Percentiles rank a stretch among this genome's conserved stretches.
Conservation (phyloP, 352 stramenopile genomes). For the Pythium myriotylum region DNA sequence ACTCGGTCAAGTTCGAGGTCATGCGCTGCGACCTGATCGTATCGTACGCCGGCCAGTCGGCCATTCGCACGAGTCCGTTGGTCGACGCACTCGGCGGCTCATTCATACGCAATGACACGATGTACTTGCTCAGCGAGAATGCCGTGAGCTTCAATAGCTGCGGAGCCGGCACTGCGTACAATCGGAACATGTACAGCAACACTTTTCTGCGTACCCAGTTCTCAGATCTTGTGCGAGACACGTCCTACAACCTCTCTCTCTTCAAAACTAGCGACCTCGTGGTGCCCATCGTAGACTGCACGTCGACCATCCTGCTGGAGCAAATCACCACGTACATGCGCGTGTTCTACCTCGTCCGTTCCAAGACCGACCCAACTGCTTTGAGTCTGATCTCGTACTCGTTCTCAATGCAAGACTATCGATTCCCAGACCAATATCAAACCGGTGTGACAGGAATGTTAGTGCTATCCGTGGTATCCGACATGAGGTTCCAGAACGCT, state of each 20-base stretch:
- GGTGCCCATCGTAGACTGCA: slow-evolving; percentile 43
- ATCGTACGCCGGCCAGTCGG: background rate
- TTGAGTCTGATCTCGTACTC: slow-evolving; percentile 23
- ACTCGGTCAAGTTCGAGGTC: slow-evolving; percentile 17
- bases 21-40: slow-evolving; percentile 8
- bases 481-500: slow-evolving; percentile 18
- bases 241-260: slow-evolving; percentile 38
- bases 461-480: slow-evolving; percentile 4
- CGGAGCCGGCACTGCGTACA: slow-evolving; percentile 21
- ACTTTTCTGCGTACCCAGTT: slow-evolving; percentile 25
- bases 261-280: slow-evolving; percentile 40
- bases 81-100: background rate
- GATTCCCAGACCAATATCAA: slow-evolving; percentile 21
- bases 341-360: slow-evolving; percentile 26
- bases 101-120: slow-evolving; percentile 27
- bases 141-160: slow-evolving; percentile 23
- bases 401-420: slow-evolving; percentile 29
- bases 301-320: slow-evolving; percentile 6
- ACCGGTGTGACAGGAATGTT: slow-evolving; percentile 6
- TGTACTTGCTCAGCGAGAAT: slow-evolving; percentile 22
- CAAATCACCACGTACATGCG: slow-evolving; percentile 15
- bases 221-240: slow-evolving; percentile 15
- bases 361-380: slow-evolving; percentile 12
- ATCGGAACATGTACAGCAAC: slow-evolving; percentile 34
- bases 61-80: slow-evolving; percentile 6